Evolutionary conservation across 2,329 filamentous ascomycete genomes (phyloP).

Genomic region (Ceratocystis harringtonii): DNA sequence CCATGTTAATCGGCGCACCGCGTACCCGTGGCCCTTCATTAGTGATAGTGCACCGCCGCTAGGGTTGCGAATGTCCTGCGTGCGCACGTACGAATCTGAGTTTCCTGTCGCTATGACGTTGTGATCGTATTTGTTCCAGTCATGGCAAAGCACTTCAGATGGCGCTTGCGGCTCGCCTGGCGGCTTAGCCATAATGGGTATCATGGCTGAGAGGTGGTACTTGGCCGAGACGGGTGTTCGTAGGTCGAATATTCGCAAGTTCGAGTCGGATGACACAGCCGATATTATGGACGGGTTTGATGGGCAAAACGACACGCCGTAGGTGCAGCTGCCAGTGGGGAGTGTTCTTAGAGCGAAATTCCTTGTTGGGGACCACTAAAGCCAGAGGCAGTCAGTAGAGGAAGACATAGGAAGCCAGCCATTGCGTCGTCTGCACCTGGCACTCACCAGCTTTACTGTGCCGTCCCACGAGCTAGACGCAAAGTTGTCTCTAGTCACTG

Average conservation of each 20-base stretch:
- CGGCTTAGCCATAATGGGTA: constrained; percentile 44
- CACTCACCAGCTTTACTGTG: constrained; percentile 65
- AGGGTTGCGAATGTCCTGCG: constrained; percentile 76
- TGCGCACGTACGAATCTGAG: constrained; percentile 74
- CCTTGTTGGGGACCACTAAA: constrained; percentile 68
- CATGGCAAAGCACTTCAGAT: constrained; percentile 77
- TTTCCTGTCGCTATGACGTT: constrained; percentile 74
- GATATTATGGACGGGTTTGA: constrained; percentile 75
- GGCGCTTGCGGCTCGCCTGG: constrained; percentile 36
- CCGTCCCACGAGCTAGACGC: constrained; percentile 91
- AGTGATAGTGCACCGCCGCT: constrained; percentile 55
- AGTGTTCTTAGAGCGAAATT: constrained; percentile 65
- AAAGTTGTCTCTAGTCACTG: constrained; percentile 80
- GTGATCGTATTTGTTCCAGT: constrained; percentile 97
- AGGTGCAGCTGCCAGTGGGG: constrained; percentile 85
- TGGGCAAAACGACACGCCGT: constrained; percentile 80
- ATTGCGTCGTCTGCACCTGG: background rate
- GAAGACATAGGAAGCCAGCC: background rate
- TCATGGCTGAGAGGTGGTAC: constrained; percentile 70
- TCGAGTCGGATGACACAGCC: constrained; percentile 75
- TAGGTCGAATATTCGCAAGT: constrained; percentile 82
- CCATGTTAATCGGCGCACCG: constrained; percentile 74
- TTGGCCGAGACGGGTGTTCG: constrained; percentile 71
- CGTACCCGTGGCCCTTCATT: constrained; percentile 79
- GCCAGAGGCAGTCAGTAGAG: background rate